Evolutionary conservation across 2,329 filamentous ascomycete species (phyloP).

Genomic region (Aspergillus viridinutans): DNA sequence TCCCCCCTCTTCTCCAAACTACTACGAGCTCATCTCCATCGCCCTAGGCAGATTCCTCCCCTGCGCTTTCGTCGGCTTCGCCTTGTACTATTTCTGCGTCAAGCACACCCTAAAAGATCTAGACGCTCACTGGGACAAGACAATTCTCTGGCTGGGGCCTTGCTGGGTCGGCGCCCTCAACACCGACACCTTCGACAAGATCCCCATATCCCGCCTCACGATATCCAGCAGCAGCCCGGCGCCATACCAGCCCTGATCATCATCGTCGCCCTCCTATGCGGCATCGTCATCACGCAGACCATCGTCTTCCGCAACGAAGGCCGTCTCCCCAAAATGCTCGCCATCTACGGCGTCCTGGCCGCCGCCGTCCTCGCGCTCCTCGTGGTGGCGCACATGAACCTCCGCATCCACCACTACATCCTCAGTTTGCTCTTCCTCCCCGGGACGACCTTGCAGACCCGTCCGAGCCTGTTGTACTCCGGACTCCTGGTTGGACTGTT

Average conservation of each 20-base stretch:
- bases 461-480: constrained; percentile 56
- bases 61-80: constrained; percentile 55
- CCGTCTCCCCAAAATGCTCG: constrained; percentile 44
- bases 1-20: constrained; percentile 52
- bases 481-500: constrained; percentile 59
- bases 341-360: constrained; percentile 46
- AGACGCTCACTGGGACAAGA: constrained; percentile 57
- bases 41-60: constrained; percentile 56
- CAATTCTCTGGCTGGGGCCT: constrained; percentile 56
- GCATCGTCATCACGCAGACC: constrained; percentile 53
- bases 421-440: constrained; percentile 55
- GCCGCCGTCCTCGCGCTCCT: constrained; percentile 45
- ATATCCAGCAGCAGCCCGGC: constrained; percentile 57
- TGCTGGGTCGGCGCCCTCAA: constrained; percentile 60
- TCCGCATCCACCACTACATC: constrained; percentile 63
- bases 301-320: constrained; percentile 56
- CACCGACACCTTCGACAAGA: constrained; percentile 61
- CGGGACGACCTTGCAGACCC: constrained; percentile 56
- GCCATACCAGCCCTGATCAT: constrained; percentile 55
- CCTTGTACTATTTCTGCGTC: constrained; percentile 54
- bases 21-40: constrained; percentile 52
- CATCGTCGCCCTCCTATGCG: constrained; percentile 48
- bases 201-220: constrained; percentile 58
- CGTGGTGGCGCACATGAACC: constrained; percentile 53
- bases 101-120: constrained; percentile 47